These are phyloP conservation scores for Fusarium xyrophilum DNA, from an alignment of 2,329 filamentous ascomycete genomes.

Conservation along the genomic window DNA sequence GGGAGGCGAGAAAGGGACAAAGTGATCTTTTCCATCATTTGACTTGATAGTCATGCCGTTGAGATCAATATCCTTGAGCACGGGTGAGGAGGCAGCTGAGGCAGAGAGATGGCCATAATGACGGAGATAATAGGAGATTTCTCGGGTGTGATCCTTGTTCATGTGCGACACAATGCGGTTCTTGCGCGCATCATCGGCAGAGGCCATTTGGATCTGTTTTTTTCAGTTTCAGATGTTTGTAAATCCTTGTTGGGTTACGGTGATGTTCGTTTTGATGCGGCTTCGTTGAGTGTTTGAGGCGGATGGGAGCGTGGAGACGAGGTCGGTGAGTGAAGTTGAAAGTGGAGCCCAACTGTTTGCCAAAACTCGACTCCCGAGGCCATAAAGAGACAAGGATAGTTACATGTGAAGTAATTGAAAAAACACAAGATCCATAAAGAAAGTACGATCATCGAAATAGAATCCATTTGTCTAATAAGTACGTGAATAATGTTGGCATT, in stretches of 20 bases:
- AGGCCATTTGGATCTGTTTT: conserved; percentile 29
- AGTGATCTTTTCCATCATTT: conserved; percentile 54
- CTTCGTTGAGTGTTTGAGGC: neutral
- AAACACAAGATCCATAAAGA: neutral
- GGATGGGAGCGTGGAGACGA: neutral
- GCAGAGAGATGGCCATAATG: conserved; percentile 69
- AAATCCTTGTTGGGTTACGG: neutral
- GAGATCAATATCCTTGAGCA: conserved; percentile 71
- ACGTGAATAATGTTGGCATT: too few species aligned
- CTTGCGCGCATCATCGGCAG: conserved; percentile 43
- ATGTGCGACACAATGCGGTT: conserved; percentile 73
- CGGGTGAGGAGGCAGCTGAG: conserved; percentile 61
- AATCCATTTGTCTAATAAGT: neutral
- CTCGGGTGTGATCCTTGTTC: conserved; percentile 81
- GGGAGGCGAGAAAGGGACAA: conserved; percentile 72
- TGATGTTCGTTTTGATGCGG: neutral
- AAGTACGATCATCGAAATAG: neutral
- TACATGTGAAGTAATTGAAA: neutral
- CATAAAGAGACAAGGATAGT: neutral
- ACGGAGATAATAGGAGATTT: conserved; percentile 79
- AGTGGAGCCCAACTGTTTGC: conserved; percentile 28
- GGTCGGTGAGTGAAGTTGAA: conserved; percentile 23
- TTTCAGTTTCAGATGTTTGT: neutral
- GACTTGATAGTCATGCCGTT: conserved; percentile 67
- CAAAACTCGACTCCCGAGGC: neutral